A percentile compares a stretch with the other conserved stretches of the same genome.
Evolutionary conservation across 257 asterid genomes (phyloP).

Genomic region (Lithospermum erythrorhizon): DNA sequence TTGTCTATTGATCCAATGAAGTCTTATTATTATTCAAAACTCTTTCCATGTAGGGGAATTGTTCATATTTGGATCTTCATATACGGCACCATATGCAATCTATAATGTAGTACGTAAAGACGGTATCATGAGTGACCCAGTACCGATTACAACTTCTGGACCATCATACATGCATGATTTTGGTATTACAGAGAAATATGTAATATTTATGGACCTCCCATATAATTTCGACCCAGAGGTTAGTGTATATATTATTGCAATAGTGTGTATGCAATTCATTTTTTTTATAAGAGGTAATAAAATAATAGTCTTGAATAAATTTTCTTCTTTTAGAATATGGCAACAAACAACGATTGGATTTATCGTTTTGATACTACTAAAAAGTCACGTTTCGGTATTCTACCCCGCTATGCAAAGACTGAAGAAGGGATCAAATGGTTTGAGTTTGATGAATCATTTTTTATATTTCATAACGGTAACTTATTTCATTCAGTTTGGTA

Average conservation of each 20-base stretch:
- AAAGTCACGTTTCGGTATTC: conserved; percentile 90
- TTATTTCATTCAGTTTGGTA: neutral
- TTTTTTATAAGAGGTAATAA: no score
- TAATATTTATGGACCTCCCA: conserved; percentile 87
- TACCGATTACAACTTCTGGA: conserved; percentile 69
- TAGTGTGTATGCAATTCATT: no score
- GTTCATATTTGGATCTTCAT: conserved; percentile 84
- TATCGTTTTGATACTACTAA: conserved; percentile 64
- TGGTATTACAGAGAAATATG: conserved; percentile 92
- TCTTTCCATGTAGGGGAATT: conserved; percentile 46
- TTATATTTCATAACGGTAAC: conserved; percentile 82
- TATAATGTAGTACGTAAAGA: conserved; percentile 78
- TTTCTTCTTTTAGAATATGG: conserved; percentile 66
- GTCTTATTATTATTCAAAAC: no score
- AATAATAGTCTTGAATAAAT: conserved; percentile 2
- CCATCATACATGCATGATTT: conserved; percentile 94
- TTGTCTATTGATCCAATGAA: no score
- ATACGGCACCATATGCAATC: conserved; percentile 57
- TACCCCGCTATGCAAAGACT: conserved; percentile 77
- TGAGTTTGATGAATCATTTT: conserved; percentile 84
- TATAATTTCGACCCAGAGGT: conserved; percentile 74
- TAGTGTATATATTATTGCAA: neutral
- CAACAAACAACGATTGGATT: conserved; percentile 48
- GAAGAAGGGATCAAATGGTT: conserved; percentile 81
- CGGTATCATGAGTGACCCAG: conserved; percentile 86